Evolutionary conservation across 345 rosid species (phyloP), one percentile per base, ranked within the genome.

Genomic region (Eucalyptus sp.): DNA sequence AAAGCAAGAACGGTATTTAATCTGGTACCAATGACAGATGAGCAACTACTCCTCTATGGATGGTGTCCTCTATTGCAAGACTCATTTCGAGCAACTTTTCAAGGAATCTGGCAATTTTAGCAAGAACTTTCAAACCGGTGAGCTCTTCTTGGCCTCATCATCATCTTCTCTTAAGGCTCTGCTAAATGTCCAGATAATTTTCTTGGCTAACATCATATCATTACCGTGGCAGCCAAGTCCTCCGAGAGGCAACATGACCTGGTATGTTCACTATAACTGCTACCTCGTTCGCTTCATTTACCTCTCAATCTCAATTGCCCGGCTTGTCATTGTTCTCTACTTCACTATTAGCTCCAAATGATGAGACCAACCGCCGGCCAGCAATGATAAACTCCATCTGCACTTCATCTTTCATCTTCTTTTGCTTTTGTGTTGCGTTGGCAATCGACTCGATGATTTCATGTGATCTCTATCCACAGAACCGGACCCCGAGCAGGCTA

Each of bases 21-120:
- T 37, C 83, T 8, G 13, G 8, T 76, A 20, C 25, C 48, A 20
- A 76, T 2, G 27, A 37, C 90, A 98, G 99, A 98, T 98, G 98
- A 96, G 99, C 94, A 96, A 96, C 94, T 98, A 98, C 92, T 97
- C 98, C 66, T 97, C 99, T 89, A 98, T 98, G 99, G 99, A 98
- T 88, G 99, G 99, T 79, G 96, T 98, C 90, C 94, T 98, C 87
- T 98, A 95, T 90, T 98, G 99, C 96, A 98, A 94, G 95, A 83
- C 98, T 91, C 99, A 98, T 91, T 98, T 97, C 83, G 99, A 98
- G 93, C 99, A 97, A 89, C 97, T 98, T 68, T 98, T 96, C 94
- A 98, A 97, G 94, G 99, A 98, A 94, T 96, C 99, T 90, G 99
- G 99, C 89, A 95, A 97, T 95, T 98, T 96, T 93, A 97, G 96